Evolutionary conservation across 805 yeast species (phyloP).

Genomic region (Cephaloascus albidus): DNA sequence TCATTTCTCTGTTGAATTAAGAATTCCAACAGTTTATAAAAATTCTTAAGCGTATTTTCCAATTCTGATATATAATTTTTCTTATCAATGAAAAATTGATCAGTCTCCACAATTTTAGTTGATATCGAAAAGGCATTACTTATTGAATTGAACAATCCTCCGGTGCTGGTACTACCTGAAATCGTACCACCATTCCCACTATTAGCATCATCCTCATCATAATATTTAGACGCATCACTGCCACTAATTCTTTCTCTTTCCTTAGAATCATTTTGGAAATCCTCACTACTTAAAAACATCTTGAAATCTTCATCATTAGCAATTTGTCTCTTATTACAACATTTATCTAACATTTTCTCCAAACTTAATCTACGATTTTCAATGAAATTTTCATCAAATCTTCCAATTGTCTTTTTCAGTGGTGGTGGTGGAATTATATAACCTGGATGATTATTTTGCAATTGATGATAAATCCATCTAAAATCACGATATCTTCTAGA

Average conservation of each 20-base stretch:
- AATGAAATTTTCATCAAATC: slow-evolving; percentile 84
- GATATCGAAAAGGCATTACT: slow-evolving; percentile 57
- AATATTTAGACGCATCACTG: slow-evolving; percentile 33
- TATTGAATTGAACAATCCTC: slow-evolving; percentile 63
- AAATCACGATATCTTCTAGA: slow-evolving; percentile 87
- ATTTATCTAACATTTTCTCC: slow-evolving; percentile 76
- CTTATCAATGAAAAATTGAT: slow-evolving; percentile 66
- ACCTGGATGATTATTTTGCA: slow-evolving; percentile 84
- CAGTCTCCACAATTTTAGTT: slow-evolving; percentile 67
- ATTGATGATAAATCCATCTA: slow-evolving; percentile 87
- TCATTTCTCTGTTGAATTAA: slow-evolving; percentile 73
- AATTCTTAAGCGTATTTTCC: slow-evolving; percentile 62
- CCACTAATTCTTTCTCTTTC: slow-evolving; percentile 57
- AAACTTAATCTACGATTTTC: slow-evolving; percentile 78
- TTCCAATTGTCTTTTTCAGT: slow-evolving; percentile 85
- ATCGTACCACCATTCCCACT: slow-evolving; percentile 18
- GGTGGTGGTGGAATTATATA: slow-evolving; percentile 92
- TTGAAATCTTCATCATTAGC: slow-evolving; percentile 69
- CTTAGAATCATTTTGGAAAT: slow-evolving; percentile 60
- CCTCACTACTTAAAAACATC: slow-evolving; percentile 67
- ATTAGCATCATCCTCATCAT: slow-evolving; percentile 23
- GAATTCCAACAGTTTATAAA: slow-evolving; percentile 63
- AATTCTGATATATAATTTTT: slow-evolving; percentile 59
- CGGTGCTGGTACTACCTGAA: slow-evolving; percentile 16
- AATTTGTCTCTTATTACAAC: slow-evolving; percentile 45